phyloP scores from a whole-genome alignment of 108 stramenopile species.

The Nitzschia sp. region DNA sequence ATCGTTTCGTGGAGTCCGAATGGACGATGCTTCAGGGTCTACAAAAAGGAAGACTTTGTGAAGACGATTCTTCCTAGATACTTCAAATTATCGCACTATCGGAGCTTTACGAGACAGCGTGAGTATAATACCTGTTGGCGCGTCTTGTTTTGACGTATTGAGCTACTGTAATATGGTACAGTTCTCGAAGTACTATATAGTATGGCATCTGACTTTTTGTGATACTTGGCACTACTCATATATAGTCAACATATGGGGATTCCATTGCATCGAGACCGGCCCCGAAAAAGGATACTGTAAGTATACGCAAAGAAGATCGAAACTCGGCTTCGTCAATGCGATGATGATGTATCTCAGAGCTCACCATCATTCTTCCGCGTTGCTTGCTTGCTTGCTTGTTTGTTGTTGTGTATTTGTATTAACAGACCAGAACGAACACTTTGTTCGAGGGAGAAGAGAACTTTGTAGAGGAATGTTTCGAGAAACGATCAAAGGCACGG shows the following conservation, averaged over 20 bases:
- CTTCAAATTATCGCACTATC: conserved; percentile 59
- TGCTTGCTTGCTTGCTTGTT: too few relatives aligned
- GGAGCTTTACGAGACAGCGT: conserved; percentile 48
- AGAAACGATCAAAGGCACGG: not conserved
- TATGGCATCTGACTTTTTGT: too few relatives aligned
- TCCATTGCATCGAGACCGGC: not conserved
- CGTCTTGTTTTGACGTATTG: too few relatives aligned
- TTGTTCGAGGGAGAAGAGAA: not conserved
- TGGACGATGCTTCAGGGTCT: conserved; percentile 57
- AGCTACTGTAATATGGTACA: too few relatives aligned
- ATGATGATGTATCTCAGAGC: not conserved
- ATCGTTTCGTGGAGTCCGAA: conserved; percentile 59
- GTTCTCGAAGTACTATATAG: too few relatives aligned
- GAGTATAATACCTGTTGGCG: too few relatives aligned
- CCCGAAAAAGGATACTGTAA: not conserved
- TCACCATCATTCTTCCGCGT: not conserved
- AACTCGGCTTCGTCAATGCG: not conserved
- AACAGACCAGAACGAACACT: not conserved
- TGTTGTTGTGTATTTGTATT: not conserved
- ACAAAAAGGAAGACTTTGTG: conserved; percentile 48
- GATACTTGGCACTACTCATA: too few relatives aligned
- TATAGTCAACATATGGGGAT: not conserved
- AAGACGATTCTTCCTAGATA: conserved; percentile 61
- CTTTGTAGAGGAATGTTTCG: not conserved
- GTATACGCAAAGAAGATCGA: not conserved